Evolutionary conservation across 345 rosid genomes (phyloP).

Genomic region (Eucalyptus tenuipes): DNA sequence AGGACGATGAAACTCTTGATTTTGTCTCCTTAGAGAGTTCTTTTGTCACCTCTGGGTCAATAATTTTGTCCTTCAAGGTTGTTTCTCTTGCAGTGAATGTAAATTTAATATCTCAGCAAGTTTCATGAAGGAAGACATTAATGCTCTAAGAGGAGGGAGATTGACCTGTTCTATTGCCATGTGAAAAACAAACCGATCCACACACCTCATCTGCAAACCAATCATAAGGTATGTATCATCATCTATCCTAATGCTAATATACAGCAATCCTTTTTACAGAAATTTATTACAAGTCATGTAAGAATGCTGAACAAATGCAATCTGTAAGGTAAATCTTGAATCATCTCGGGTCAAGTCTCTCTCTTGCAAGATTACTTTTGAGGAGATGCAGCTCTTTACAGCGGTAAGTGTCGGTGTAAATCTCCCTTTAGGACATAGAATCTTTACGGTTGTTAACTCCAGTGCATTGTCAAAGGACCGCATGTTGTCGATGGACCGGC

Average conservation of each 20-base stretch:
- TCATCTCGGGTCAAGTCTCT: background rate
- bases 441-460: background rate
- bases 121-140: background rate
- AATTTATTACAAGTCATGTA: background rate
- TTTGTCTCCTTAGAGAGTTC: background rate
- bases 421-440: background rate
- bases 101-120: background rate
- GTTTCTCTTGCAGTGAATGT: background rate
- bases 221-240: background rate
- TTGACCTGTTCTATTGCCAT: background rate
- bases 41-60: background rate
- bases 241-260: background rate
- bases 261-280: background rate
- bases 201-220: background rate
- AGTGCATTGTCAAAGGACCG: background rate
- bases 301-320: slow-evolving; percentile 29
- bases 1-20: background rate
- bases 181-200: background rate
- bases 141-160: background rate
- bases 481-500: background rate
- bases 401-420: background rate
- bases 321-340: background rate
- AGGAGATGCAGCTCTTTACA: background rate
- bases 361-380: background rate
- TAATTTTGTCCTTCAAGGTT: background rate